A percentile compares a stretch with the other conserved stretches of the same genome.
Evolutionary conservation across 2,329 filamentous ascomycete genomes (phyloP).

Genomic region (Botrytis deweyae): DNA sequence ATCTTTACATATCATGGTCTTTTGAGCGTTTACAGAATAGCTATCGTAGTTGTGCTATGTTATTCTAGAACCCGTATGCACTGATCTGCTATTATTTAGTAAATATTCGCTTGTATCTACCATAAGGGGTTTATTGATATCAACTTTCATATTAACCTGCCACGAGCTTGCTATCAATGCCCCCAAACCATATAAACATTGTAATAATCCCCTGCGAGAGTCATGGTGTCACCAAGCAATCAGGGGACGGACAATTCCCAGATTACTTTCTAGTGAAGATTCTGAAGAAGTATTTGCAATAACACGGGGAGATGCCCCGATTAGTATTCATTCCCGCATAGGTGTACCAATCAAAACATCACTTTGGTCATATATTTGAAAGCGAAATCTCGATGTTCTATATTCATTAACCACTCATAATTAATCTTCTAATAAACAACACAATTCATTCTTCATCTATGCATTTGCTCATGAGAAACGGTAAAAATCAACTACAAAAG

Average conservation of each 20-base stretch:
- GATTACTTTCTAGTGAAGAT: not conserved
- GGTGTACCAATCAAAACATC: not conserved
- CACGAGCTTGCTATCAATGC: not conserved
- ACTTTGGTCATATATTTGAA: not conserved
- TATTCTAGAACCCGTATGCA: not conserved
- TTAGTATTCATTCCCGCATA: not conserved
- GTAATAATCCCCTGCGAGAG: not conserved
- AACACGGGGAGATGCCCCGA: not conserved
- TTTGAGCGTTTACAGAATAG: not conserved
- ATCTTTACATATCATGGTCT: not conserved
- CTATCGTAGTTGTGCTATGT: not conserved
- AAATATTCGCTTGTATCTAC: not conserved
- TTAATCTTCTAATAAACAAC: not conserved
- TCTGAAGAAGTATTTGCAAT: not conserved
- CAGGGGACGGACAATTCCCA: not conserved
- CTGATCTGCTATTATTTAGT: not conserved
- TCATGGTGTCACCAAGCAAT: not conserved
- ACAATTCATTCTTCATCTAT: not conserved
- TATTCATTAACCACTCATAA: constrained; percentile 1
- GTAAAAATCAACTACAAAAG: not conserved
- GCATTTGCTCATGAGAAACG: not conserved
- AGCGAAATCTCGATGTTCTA: not conserved
- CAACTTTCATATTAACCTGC: not conserved
- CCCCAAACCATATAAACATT: not conserved
- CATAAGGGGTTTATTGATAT: not conserved